Evolutionary conservation across 306 rosid genomes (phyloP), one percentile per base, ranked within the genome.

Genomic region (Quercus agrifolia): DNA sequence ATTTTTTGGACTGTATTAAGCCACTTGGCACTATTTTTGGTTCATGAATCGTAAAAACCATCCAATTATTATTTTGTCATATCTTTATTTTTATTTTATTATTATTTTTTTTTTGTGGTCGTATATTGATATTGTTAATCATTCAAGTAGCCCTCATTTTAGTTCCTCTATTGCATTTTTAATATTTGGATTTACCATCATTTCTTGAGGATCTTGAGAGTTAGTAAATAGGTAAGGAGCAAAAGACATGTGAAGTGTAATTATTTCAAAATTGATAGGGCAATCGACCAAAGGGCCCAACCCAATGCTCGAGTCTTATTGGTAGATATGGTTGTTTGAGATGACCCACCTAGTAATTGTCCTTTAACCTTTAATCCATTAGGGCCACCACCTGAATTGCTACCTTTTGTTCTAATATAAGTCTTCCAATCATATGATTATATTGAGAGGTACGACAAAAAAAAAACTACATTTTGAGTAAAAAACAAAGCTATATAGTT

Each of bases 261-360:
- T 74, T 58, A 78, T 83, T 79, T 78, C n/a, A 58, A 28, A 14
- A 28, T 63, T 28, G 30, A 63, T 6, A 63, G 28, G 70, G 27
- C 56, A 57, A 59, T 71, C 63, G 57, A 83, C 44, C 17, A 21
- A 56, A 58, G 46, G 3, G 74, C 66, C 74, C 66, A 51, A 74
- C 4, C 11, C 46, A 59, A 21, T 21, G 25, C 30, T 15, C 41
- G 17, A 13, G 75, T 52, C 74, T 41, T 31, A 35, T 56, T 18
- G 67, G 63, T 14, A 7, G 74, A 21, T 31, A 59, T 56, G 38
- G 31, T 68, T 27, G 74, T 55, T 59, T 63, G 27, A 56, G 51
- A 33, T 71, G 81, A 75, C 35, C 84, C 81, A 72, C 84, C 75
- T 66, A 56, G 67, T 56, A 2, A 55, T 63, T 31, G 61, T 79